Conservation (phyloP, 2,329 filamentous ascomycete genomes). For the Verticillium albo-atrum region DNA sequence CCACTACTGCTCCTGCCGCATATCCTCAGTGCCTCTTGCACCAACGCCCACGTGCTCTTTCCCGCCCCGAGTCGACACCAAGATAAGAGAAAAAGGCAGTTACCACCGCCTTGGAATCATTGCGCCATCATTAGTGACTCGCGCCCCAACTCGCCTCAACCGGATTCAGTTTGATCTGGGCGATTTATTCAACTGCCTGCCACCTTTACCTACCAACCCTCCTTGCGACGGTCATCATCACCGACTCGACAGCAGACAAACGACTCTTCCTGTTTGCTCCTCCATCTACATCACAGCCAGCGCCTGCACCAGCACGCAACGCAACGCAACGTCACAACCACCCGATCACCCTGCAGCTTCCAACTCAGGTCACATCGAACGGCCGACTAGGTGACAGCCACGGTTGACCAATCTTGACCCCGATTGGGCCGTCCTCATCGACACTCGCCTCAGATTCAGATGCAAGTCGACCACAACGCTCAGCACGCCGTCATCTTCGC, state of each 20-base stretch:
- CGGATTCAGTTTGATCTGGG: too few relatives aligned
- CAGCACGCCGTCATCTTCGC: background rate
- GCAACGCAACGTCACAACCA: background rate
- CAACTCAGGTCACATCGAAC: background rate
- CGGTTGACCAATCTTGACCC: conserved; percentile 5
- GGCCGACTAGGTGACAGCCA: conserved; percentile 1
- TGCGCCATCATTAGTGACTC: background rate
- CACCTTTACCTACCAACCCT: too few relatives aligned
- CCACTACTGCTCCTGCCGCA: background rate
- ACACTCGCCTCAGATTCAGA: background rate
- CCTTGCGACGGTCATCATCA: background rate
- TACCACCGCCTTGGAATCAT: background rate
- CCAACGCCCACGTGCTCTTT: background rate
- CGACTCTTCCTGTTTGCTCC: background rate
- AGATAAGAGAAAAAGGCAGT: background rate
- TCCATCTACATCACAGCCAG: background rate
- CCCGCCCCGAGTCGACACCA: background rate
- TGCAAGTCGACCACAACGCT: background rate
- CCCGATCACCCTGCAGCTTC: background rate
- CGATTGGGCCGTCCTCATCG: conserved; percentile 7
- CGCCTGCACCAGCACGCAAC: background rate
- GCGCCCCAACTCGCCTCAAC: background rate
- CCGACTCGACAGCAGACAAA: background rate
- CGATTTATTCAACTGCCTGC: too few relatives aligned
- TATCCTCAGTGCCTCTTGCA: background rate